phyloP scores from a whole-genome alignment of 139 green algal species.

The Coelastrella sp. region DNA sequence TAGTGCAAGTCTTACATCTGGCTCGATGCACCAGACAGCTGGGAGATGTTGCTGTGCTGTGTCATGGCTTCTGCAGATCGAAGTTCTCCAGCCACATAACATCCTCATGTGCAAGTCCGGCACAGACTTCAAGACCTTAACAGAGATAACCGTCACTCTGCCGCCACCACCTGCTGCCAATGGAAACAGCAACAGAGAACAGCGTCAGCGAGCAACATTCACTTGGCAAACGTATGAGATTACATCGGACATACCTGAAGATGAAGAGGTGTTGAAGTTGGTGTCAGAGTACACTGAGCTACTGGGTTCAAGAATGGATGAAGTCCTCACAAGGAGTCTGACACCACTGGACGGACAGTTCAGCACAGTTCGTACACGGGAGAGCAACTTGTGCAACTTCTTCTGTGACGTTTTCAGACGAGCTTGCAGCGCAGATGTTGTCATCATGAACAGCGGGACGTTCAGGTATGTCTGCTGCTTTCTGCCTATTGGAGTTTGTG shows the following conservation, averaged over 20 bases:
- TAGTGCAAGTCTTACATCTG: too few species aligned
- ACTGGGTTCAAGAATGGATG: conserved; percentile 67
- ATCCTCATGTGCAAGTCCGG: conserved; percentile 81
- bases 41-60: background rate
- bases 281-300: conserved; percentile 63
- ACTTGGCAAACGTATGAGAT: conserved; percentile 56
- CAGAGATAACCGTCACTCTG: conserved; percentile 33
- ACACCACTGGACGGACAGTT: conserved; percentile 78
- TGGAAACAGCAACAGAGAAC: background rate
- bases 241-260: conserved; percentile 54
- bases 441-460: conserved; percentile 77
- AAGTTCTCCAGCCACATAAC: conserved; percentile 59
- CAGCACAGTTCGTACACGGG: conserved; percentile 63
- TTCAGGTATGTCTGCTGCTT: conserved; percentile 50
- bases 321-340: conserved; percentile 61
- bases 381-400: conserved; percentile 83
- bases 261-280: conserved; percentile 48
- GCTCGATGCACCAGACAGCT: too few species aligned
- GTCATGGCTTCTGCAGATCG: conserved; percentile 9
- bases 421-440: conserved; percentile 57
- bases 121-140: conserved; percentile 67
- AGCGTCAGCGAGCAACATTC: conserved; percentile 49
- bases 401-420: conserved; percentile 62
- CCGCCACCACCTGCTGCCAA: conserved; percentile 14
- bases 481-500: too few species aligned